Conservation (phyloP, 352 stramenopile genomes). For the Globisporangium polare region DNA sequence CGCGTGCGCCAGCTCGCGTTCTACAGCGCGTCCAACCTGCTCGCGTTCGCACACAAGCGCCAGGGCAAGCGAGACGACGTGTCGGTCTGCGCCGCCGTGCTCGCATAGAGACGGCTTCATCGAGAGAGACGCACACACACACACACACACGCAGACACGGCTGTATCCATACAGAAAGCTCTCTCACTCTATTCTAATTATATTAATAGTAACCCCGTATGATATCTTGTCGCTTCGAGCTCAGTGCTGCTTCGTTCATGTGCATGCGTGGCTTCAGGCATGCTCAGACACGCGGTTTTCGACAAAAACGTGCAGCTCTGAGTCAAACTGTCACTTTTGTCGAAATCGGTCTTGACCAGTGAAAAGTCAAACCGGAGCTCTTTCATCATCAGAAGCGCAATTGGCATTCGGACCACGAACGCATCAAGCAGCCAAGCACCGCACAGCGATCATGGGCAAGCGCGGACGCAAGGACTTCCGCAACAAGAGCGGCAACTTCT, state of each 20-base stretch:
- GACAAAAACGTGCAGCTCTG: too few species aligned
- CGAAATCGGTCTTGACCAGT: conserved; percentile 15
- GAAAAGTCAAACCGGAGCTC: conserved; percentile 12
- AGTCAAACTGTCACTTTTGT: too few species aligned
- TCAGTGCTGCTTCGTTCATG: not conserved
- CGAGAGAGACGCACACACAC: not conserved
- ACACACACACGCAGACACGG: not conserved
- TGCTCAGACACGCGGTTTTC: too few species aligned
- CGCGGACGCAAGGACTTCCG: conserved; percentile 34
- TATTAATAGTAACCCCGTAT: conserved; percentile 15
- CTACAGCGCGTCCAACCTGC: conserved; percentile 85
- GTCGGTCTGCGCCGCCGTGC: conserved; percentile 77
- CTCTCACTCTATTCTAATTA: conserved; percentile 12
- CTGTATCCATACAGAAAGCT: conserved; percentile 5
- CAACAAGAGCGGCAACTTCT: conserved; percentile 35
- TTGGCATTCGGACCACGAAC: conserved; percentile 9
- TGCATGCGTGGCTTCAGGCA: not conserved
- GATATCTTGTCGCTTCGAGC: not conserved
- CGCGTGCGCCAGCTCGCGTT: conserved; percentile 83
- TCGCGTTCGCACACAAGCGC: conserved; percentile 88
- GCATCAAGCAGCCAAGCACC: not conserved
- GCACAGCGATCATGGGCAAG: conserved; percentile 37
- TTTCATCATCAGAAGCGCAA: conserved; percentile 3
- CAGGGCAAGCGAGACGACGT: conserved; percentile 86
- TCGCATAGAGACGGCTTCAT: conserved; percentile 37